Evolutionary conservation across 805 yeast species (phyloP).

Genomic region (Candida tammaniensis): DNA sequence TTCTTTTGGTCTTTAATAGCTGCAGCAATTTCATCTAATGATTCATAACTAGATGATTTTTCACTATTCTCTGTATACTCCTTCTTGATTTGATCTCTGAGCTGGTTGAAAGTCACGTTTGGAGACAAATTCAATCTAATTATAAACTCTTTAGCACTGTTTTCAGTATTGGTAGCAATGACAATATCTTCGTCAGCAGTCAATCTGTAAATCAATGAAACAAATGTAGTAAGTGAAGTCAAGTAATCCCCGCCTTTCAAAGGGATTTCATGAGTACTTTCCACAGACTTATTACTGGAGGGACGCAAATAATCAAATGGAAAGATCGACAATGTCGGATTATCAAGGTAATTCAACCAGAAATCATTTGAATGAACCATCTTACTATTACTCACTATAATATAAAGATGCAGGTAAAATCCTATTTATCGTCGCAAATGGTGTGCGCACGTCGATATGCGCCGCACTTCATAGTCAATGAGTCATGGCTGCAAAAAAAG

Average conservation of each 20-base stretch:
- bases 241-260: constrained; percentile 33
- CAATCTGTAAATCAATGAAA: constrained; percentile 69
- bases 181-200: constrained; percentile 95
- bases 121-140: constrained; percentile 62
- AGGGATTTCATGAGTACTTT: constrained; percentile 44
- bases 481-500: constrained; percentile 3
- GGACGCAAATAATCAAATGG: constrained; percentile 89
- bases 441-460: background rate
- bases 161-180: constrained; percentile 62
- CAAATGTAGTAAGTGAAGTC: constrained; percentile 62
- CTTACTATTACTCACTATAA: constrained; percentile 1
- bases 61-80: constrained; percentile 35
- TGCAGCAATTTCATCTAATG: constrained; percentile 55
- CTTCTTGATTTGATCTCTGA: constrained; percentile 45
- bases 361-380: constrained; percentile 20
- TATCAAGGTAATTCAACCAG: constrained; percentile 68
- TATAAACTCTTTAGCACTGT: constrained; percentile 45
- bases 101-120: constrained; percentile 49
- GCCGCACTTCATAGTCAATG: constrained; percentile 5
- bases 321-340: constrained; percentile 80
- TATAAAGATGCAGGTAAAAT: constrained; percentile 1
- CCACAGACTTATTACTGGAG: constrained; percentile 60
- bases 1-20: constrained; percentile 48
- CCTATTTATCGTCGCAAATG: background rate
- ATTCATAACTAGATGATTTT: constrained; percentile 36